Evolutionary conservation across 257 asterid species (phyloP).

Genomic region (Datura wrightii): DNA sequence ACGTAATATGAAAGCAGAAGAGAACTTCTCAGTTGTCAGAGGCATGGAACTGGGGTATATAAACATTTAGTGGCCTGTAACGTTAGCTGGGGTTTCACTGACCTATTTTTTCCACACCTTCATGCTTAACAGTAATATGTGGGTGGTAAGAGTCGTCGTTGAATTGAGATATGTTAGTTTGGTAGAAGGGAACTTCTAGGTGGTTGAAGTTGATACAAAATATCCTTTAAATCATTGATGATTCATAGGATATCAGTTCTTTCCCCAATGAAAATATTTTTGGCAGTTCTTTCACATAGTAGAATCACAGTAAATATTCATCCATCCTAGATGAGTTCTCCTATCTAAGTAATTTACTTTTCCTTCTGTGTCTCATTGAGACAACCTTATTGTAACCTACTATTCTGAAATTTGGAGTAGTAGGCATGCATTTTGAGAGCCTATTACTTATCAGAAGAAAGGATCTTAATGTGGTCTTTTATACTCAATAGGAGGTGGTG

Average conservation of each 20-base stretch:
- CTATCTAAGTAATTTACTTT: background rate
- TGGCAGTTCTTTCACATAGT: background rate
- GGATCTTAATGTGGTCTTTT: conserved; percentile 32
- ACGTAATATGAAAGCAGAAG: background rate
- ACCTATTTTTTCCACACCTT: background rate
- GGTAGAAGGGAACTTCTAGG: background rate
- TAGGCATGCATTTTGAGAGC: conserved; percentile 27
- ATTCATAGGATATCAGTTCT: background rate
- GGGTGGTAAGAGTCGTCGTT: background rate
- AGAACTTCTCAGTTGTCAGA: background rate
- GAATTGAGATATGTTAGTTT: background rate
- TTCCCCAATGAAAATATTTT: background rate
- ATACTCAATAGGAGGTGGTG: conserved; percentile 77
- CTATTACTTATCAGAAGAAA: conserved; percentile 24
- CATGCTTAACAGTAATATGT: background rate
- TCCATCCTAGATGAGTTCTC: conserved; percentile 23
- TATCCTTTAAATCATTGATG: conserved; percentile 16
- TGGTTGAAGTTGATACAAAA: conserved; percentile 16
- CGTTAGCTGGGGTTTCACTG: background rate
- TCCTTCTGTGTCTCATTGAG: background rate
- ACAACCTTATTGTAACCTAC: conserved; percentile 18
- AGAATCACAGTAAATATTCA: background rate
- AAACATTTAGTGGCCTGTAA: background rate
- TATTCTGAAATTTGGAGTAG: conserved; percentile 34
- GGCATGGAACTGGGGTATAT: conserved; percentile 14